Conservation (phyloP, 345 rosid genomes). For the Carallia brachiata region DNA sequence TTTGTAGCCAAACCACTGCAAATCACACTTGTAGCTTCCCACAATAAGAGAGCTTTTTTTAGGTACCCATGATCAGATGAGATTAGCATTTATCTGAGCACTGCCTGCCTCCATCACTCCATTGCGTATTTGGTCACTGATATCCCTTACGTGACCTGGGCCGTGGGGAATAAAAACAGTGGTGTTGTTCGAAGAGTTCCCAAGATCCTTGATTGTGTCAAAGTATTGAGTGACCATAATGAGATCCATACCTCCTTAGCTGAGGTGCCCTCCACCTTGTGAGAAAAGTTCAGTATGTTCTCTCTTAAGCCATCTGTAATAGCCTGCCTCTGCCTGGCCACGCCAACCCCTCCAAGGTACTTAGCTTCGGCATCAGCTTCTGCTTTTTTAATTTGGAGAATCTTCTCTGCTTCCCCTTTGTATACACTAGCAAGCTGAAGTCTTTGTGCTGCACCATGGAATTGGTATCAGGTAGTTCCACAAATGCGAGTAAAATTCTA, state of each 20-base stretch:
- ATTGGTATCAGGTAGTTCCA: not conserved
- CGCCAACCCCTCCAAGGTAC: slow-evolving; percentile 94
- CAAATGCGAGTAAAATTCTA: not conserved
- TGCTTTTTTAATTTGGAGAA: slow-evolving; percentile 80
- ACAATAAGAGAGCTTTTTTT: not conserved
- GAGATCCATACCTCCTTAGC: slow-evolving; percentile 98
- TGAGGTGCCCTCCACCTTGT: slow-evolving; percentile 84
- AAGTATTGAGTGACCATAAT: slow-evolving; percentile 97
- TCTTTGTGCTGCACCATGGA: slow-evolving; percentile 72
- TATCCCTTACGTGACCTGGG: slow-evolving; percentile 93
- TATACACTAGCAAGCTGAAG: slow-evolving; percentile 98
- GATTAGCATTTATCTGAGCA: slow-evolving; percentile 36
- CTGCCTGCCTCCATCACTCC: slow-evolving; percentile 87
- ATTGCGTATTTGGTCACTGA: slow-evolving; percentile 76
- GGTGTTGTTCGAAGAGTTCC: slow-evolving; percentile 88
- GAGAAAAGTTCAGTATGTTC: slow-evolving; percentile 91
- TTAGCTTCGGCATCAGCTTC: slow-evolving; percentile 97
- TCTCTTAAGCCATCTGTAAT: slow-evolving; percentile 93
- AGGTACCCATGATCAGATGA: not conserved
- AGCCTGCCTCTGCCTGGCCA: slow-evolving; percentile 97
- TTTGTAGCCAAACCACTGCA: too few relatives aligned
- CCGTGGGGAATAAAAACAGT: slow-evolving; percentile 96
- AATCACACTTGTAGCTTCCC: too few relatives aligned
- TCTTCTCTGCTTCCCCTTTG: slow-evolving; percentile 98
- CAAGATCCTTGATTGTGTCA: slow-evolving; percentile 90